Conservation (phyloP, 176 grass and related monocot genomes). For the Eremochloa ophiuroides region DNA sequence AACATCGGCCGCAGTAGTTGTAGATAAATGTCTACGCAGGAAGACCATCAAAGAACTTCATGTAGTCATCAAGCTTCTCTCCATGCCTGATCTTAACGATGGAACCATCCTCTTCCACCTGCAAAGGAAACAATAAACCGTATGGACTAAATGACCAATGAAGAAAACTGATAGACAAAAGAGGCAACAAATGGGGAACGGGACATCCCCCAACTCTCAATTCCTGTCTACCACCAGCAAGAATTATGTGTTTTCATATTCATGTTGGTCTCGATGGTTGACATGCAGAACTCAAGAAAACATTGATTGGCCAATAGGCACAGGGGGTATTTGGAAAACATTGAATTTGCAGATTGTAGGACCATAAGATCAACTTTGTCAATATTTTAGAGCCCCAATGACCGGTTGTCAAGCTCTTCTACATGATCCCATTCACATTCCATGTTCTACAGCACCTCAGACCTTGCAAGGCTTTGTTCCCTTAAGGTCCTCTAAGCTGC, state of each 20-base stretch:
- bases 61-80: conserved; percentile 75
- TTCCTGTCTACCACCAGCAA: not conserved
- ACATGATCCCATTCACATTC: not conserved
- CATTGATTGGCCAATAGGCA: not conserved
- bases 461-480: not conserved
- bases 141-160: not conserved
- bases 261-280: not conserved
- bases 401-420: not conserved
- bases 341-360: not conserved
- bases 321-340: not conserved
- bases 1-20: not conserved
- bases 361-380: not conserved
- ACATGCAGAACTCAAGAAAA: not conserved
- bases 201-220: not conserved
- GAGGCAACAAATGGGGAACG: not conserved
- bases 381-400: not conserved
- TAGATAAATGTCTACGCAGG: conserved; percentile 21
- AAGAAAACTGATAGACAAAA: not conserved
- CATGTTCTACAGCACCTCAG: not conserved
- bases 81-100: conserved; percentile 79
- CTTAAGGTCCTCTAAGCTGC: not conserved
- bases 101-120: conserved; percentile 64
- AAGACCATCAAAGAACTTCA: conserved; percentile 88
- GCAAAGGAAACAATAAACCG: not conserved
- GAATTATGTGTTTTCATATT: not conserved